phyloP scores from a whole-genome alignment of 371 early-diverging fungal genomes.

The Batkoa obscura region DNA sequence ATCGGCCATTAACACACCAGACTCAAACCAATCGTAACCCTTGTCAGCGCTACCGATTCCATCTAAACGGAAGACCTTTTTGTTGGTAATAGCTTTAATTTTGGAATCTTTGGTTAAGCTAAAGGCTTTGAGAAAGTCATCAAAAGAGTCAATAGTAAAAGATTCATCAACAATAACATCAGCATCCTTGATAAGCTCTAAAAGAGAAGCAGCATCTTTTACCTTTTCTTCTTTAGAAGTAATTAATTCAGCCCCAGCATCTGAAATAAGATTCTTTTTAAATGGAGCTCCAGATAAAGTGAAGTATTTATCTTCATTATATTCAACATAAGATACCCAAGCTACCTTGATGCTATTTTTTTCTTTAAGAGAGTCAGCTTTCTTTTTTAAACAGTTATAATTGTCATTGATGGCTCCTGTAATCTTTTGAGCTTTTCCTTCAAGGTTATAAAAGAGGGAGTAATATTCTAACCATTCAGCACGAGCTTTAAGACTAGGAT shows the following conservation, averaged over 20 bases:
- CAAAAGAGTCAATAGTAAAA: conserved; percentile 21
- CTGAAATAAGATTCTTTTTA: conserved; percentile 34
- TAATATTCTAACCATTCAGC: conserved; percentile 62
- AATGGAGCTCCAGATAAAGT: conserved; percentile 28
- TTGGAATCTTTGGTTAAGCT: conserved; percentile 15
- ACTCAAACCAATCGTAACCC: conserved; percentile 49
- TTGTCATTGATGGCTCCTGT: conserved; percentile 31
- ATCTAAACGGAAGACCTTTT: conserved; percentile 45
- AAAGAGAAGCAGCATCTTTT: conserved; percentile 21
- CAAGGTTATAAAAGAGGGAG: conserved; percentile 49
- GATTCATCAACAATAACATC: conserved; percentile 59
- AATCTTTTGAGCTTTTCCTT: conserved; percentile 31
- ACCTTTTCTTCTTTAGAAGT: conserved; percentile 14
- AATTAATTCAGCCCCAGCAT: conserved; percentile 38
- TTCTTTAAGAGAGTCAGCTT: conserved; percentile 20
- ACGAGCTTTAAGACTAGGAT: conserved; percentile 35
- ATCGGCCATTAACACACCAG: conserved; percentile 43
- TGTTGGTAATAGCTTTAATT: conserved; percentile 40
- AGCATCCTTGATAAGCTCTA: conserved; percentile 28
- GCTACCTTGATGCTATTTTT: conserved; percentile 34
- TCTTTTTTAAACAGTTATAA: conserved; percentile 35
- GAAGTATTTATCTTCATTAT: conserved; percentile 39
- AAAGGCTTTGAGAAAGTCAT: conserved; percentile 29
- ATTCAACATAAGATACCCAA: conserved; percentile 41
- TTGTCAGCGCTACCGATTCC: conserved; percentile 33